Evolutionary conservation across 1,284 basidiomycete genomes (phyloP), one percentile per base, ranked within the genome.

Genomic region (Ustilago trichophora): DNA sequence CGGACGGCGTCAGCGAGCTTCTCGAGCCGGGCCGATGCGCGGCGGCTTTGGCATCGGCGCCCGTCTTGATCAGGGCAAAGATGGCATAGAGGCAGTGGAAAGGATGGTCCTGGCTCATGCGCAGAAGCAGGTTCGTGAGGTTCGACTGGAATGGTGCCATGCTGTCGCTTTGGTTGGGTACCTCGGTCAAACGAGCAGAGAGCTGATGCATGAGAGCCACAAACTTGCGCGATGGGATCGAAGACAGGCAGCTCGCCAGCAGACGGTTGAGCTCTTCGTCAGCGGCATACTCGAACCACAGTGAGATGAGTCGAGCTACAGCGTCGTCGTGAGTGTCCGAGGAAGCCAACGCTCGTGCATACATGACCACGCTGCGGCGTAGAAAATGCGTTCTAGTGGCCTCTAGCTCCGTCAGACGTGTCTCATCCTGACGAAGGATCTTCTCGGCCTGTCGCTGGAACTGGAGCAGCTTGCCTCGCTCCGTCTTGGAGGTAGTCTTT

Each of bases 1-100:
- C 47, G 10, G 33, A 31, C 1, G 41, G n/a, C 3, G 31, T 18
- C 19, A 38, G 21, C n/a, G 59, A 48, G 51, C 46, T 60, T 34
- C 52, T 41, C 7, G 49, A 36, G 33, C 42, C 24, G 1, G 49
- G 36, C 2, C 54, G 44, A 35, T 47, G 43, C 24, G 45, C 37
- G 16, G 63, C 35, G 4, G 48, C 48, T 22, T 62, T 57, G 25
- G 48, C 37, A 44, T 74, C 74, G 6, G 50, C 53, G 3, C 69
- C 68, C 8, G 66, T 63, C 52, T 70, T 70, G 57, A 71, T 46
- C 37, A 80, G 49, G 0, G 91, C 91, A 78, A 90, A 92, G 12
- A 98, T 87, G 70, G 95, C 92, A 81, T 94, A 96, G 6, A 97
- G 83, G 67, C 88, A 90, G 78, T 98, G 96, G 83, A 92, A 98